Evolutionary conservation across 331 rosid species (phyloP).

Genomic region (Dryas integrifolia): DNA sequence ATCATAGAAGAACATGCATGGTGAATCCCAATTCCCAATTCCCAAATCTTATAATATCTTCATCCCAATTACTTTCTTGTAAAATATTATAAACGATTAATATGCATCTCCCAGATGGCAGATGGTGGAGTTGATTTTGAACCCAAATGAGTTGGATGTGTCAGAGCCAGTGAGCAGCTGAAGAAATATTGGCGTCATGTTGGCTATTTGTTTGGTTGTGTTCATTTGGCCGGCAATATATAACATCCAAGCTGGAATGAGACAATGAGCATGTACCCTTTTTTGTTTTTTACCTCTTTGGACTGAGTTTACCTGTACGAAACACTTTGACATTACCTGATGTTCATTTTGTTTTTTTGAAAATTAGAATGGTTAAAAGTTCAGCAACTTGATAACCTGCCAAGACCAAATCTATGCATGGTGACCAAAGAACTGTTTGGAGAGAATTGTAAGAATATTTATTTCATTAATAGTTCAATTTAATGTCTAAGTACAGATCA

Average conservation of each 20-base stretch:
- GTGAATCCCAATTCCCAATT: not conserved
- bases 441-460: not conserved
- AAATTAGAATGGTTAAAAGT: not conserved
- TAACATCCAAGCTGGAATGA: conserved; percentile 8
- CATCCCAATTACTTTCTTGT: not conserved
- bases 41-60: too few species aligned
- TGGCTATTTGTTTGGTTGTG: conserved; percentile 11
- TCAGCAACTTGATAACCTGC: not conserved
- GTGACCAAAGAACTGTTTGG: too few species aligned
- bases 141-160: not conserved
- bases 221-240: conserved; percentile 13
- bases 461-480: not conserved
- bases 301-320: not conserved
- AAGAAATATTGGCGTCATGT: not conserved
- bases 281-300: not conserved
- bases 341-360: not conserved
- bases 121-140: not conserved
- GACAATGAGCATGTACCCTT: not conserved
- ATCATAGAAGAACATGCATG: not conserved
- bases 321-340: too few species aligned
- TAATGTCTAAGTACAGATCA: not conserved
- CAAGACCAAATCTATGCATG: not conserved
- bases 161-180: not conserved
- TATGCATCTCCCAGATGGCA: not conserved
- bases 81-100: not conserved